These are phyloP conservation scores for Gleditsia sinensis DNA, from an alignment of 306 rosid species.

Conservation along the genomic window DNA sequence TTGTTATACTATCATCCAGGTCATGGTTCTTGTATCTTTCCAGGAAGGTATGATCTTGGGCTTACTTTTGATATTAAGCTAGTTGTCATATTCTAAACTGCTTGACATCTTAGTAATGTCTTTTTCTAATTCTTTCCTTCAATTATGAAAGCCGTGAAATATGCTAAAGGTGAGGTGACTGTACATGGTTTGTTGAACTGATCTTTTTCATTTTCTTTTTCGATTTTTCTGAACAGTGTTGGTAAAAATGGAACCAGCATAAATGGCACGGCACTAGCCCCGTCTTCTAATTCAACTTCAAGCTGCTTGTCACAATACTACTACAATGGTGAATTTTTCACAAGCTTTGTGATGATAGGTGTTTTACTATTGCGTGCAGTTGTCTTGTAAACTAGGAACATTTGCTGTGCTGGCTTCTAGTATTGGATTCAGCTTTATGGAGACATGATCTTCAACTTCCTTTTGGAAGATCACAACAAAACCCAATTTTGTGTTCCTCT, in stretches of 20 bases:
- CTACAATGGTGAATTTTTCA: conserved; percentile 47
- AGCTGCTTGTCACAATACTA: conserved; percentile 47
- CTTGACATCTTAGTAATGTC: background rate
- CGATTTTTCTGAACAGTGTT: conserved; percentile 43
- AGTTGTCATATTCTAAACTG: background rate
- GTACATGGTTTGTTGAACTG: background rate
- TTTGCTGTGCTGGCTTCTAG: conserved; percentile 23
- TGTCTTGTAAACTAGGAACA: conserved; percentile 45
- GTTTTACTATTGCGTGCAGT: conserved; percentile 50
- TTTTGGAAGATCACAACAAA: conserved; percentile 44
- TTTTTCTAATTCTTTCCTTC: background rate
- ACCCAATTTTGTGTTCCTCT: conserved; percentile 81
- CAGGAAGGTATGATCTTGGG: conserved; percentile 69
- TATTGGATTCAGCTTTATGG: conserved; percentile 36
- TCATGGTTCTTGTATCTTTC: conserved; percentile 74
- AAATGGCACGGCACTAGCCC: conserved; percentile 73
- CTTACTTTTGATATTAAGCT: background rate
- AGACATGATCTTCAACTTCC: conserved; percentile 33
- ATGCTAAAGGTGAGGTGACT: background rate
- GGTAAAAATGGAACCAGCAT: conserved; percentile 58
- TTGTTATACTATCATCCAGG: conserved; percentile 49
- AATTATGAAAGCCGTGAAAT: background rate
- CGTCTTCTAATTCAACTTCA: conserved; percentile 75
- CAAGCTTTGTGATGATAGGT: conserved; percentile 50
- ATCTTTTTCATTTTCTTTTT: background rate